Percentiles rank a stretch among this genome's conserved stretches.
phyloP scores from a whole-genome alignment of 305 asterid species.

The Coffea humblotiana region DNA sequence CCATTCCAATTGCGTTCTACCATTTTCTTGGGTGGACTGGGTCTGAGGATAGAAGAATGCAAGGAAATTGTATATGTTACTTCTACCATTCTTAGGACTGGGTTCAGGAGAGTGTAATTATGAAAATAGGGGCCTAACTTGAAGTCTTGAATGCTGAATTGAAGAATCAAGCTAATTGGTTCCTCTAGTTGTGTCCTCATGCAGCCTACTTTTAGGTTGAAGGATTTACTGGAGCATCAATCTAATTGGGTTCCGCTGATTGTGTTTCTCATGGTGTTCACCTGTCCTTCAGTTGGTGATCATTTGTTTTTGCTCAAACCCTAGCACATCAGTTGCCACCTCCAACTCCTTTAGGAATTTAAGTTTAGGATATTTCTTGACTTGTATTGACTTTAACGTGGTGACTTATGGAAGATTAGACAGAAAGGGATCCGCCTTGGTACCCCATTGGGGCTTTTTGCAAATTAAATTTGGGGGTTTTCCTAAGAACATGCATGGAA shows the following conservation, averaged over 20 bases:
- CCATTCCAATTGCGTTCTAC: not conserved
- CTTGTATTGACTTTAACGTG: not conserved
- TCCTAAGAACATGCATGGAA: not conserved
- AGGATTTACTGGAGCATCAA: not conserved
- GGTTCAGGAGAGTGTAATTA: not conserved
- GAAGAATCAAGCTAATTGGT: not conserved
- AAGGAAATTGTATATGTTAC: not conserved
- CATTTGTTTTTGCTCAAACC: not conserved
- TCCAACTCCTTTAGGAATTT: not conserved
- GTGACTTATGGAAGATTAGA: not conserved
- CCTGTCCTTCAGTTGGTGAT: not conserved
- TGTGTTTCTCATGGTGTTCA: not conserved
- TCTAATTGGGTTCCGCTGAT: not conserved
- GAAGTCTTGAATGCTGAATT: not conserved
- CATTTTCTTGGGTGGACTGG: not conserved
- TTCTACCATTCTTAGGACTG: not conserved
- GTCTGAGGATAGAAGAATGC: not conserved
- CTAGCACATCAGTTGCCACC: not conserved
- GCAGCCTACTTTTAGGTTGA: not conserved
- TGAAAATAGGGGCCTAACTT: not conserved
- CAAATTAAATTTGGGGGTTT: not conserved
- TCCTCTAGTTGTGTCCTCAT: not conserved
- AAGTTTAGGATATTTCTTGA: not conserved
- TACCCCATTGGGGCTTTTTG: not conserved
- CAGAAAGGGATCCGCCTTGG: not conserved